Conservation (phyloP, 2,329 filamentous ascomycete species). For the Colletotrichum melonis region DNA sequence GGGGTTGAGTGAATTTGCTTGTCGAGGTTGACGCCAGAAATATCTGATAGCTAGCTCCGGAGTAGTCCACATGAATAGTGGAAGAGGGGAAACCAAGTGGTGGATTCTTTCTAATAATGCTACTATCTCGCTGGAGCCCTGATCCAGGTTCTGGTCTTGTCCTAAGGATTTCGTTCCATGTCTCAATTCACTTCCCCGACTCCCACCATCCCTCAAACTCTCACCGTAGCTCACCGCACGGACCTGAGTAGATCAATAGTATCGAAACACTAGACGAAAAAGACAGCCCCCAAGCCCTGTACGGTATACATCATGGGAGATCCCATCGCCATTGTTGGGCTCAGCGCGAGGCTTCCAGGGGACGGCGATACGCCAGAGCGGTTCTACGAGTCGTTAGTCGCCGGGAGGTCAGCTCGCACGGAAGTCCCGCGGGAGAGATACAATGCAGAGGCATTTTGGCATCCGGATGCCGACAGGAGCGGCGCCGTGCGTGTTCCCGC, state of each 20-base stretch:
- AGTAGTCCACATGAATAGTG: neutral
- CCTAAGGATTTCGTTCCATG: conserved; percentile 5
- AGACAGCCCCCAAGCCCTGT: too few species aligned
- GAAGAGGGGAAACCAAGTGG: neutral
- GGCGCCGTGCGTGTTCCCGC: conserved; percentile 38
- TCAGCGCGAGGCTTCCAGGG: conserved; percentile 58
- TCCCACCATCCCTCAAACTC: neutral
- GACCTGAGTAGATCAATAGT: conserved; percentile 8
- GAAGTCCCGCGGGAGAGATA: conserved; percentile 43
- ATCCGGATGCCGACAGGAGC: conserved; percentile 41
- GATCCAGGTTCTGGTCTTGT: conserved; percentile 11
- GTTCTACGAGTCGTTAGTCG: conserved; percentile 56
- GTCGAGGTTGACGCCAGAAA: neutral
- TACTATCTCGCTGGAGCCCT: conserved; percentile 14
- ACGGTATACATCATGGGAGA: conserved; percentile 35
- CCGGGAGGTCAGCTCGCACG: conserved; percentile 41
- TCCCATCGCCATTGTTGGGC: conserved; percentile 60
- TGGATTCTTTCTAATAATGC: conserved; percentile 14
- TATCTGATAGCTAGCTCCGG: too few species aligned
- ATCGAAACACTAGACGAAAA: neutral
- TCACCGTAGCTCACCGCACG: conserved; percentile 22
- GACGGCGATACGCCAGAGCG: conserved; percentile 52
- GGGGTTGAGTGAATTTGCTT: neutral
- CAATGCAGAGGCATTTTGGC: conserved; percentile 45
- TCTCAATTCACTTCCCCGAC: neutral